Conservation (phyloP, 2,329 filamentous ascomycete species). For the Hymenoscyphus scutula region DNA sequence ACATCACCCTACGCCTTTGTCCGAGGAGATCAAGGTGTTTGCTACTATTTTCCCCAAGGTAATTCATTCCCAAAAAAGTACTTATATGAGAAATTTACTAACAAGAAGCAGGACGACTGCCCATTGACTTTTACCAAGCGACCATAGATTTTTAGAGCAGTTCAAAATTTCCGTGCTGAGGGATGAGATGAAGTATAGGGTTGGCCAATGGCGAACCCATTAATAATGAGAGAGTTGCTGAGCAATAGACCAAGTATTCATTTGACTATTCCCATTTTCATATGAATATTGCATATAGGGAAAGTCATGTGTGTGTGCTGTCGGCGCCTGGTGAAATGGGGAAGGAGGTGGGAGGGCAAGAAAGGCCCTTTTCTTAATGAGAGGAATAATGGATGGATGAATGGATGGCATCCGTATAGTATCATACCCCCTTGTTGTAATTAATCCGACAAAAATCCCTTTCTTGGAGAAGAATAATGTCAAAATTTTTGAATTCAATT, state of each 20-base stretch:
- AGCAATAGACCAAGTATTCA: background rate
- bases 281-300: conserved; percentile 9
- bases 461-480: background rate
- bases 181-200: background rate
- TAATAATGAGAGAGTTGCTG: background rate
- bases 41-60: conserved; percentile 97
- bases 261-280: conserved; percentile 2
- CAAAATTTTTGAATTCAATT: too few species aligned
- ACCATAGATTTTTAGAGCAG: conserved; percentile 7
- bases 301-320: background rate
- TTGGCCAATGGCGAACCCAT: background rate
- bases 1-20: conserved; percentile 77
- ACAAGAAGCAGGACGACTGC: conserved; percentile 68
- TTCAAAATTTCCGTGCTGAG: background rate
- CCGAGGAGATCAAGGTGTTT: conserved; percentile 97
- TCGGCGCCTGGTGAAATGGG: background rate
- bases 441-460: background rate
- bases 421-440: background rate
- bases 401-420: background rate
- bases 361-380: background rate
- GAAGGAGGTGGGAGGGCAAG: background rate
- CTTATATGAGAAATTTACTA: conserved; percentile 14
- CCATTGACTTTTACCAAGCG: conserved; percentile 63
- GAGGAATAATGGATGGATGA: background rate
- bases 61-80: conserved; percentile 38